Evolutionary conservation across 306 rosid species (phyloP).

Genomic region (Senna tora): DNA sequence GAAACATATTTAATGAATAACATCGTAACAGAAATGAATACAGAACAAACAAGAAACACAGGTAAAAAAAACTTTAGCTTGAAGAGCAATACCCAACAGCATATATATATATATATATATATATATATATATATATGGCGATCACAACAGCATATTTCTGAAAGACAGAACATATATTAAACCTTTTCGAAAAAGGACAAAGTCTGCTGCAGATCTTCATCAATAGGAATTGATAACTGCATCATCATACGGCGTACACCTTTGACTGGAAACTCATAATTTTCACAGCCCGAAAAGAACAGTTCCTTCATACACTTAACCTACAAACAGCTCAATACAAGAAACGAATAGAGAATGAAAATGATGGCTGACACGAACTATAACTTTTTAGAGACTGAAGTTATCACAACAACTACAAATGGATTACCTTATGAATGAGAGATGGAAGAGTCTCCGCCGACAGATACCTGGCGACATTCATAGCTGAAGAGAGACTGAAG

Average conservation of each 20-base stretch:
- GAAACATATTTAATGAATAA: background rate
- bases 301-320: constrained; percentile 72
- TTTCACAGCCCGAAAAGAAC: constrained; percentile 58
- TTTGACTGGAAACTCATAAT: constrained; percentile 47
- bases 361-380: background rate
- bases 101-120: too few relatives aligned
- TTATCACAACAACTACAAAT: background rate
- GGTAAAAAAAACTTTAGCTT: background rate
- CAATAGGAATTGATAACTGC: constrained; percentile 70
- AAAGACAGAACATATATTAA: background rate
- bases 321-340: constrained; percentile 41
- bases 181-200: constrained; percentile 87
- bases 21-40: background rate
- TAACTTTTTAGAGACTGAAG: background rate
- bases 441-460: constrained; percentile 58
- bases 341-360: too few relatives aligned
- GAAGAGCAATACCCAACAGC: background rate
- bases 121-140: too few relatives aligned
- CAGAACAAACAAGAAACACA: background rate
- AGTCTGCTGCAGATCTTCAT: constrained; percentile 79
- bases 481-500: constrained; percentile 73
- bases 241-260: constrained; percentile 69
- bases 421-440: constrained; percentile 59
- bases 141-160: constrained; percentile 1
- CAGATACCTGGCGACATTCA: constrained; percentile 73